Percentiles rank a stretch among this genome's conserved stretches.
Evolutionary conservation across 495 filamentous ascomycete genomes (phyloP).

Genomic region (Neurospora terricola): DNA sequence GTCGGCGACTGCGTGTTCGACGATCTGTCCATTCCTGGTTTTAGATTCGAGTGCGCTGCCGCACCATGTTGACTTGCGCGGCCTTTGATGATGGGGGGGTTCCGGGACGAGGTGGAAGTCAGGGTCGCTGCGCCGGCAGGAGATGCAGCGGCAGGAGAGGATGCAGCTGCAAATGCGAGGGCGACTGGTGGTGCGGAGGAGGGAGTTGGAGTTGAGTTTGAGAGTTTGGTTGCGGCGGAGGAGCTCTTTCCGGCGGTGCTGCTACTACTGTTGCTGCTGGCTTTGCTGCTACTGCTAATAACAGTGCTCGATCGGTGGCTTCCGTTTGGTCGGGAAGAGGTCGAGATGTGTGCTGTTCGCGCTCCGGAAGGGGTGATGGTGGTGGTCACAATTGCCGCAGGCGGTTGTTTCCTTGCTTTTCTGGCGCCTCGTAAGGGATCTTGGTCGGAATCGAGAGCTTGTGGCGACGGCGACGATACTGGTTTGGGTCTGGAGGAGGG

Average conservation of each 20-base stretch:
- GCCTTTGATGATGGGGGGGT: neutral
- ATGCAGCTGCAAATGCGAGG: neutral
- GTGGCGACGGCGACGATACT: neutral
- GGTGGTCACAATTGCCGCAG: conserved; percentile 25
- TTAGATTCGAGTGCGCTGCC: neutral
- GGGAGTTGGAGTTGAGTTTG: conserved; percentile 7
- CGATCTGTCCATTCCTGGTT: neutral
- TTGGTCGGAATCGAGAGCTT: neutral
- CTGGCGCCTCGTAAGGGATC: neutral
- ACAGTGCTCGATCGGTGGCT: neutral
- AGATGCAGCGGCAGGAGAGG: neutral
- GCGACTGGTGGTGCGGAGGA: conserved; percentile 3
- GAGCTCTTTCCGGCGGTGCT: neutral
- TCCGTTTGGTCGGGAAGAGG: conserved; percentile 3
- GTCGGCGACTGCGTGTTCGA: neutral
- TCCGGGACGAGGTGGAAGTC: neutral
- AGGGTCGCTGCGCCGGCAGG: neutral
- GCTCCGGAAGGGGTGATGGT: conserved; percentile 14
- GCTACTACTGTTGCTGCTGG: conserved; percentile 3
- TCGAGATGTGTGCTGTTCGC: conserved; percentile 22
- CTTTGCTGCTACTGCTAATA: neutral
- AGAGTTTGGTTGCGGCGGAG: neutral
- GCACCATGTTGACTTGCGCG: neutral
- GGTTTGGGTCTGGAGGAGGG: neutral
- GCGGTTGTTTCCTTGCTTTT: conserved; percentile 9